These are phyloP conservation scores for Balakata baccata DNA, from an alignment of 345 rosid species.

Conservation along the genomic window DNA sequence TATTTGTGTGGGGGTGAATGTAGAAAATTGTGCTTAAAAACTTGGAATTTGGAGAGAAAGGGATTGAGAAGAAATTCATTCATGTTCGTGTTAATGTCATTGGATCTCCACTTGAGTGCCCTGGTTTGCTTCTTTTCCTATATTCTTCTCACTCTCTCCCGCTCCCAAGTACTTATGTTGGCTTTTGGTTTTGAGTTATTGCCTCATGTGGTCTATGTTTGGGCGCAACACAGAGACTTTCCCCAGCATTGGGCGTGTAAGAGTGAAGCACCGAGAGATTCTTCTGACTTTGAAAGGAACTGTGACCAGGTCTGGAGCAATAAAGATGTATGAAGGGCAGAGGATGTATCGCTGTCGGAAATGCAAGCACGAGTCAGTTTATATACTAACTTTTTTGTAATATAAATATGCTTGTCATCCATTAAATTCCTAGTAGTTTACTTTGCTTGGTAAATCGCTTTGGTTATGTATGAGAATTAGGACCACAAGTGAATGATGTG, in stretches of 20 bases:
- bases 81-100: slow-evolving; percentile 71
- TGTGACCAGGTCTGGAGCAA: slow-evolving; percentile 78
- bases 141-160: not conserved
- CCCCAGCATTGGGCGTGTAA: slow-evolving; percentile 75
- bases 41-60: slow-evolving; percentile 46
- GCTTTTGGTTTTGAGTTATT: not conserved
- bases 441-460: not conserved
- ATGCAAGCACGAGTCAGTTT: slow-evolving; percentile 68
- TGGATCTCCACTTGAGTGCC: slow-evolving; percentile 79
- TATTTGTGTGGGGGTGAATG: slow-evolving; percentile 8
- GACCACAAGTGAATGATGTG: not conserved
- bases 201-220: not conserved
- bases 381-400: not conserved
- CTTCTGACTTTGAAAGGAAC: slow-evolving; percentile 84
- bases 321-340: slow-evolving; percentile 92
- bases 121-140: slow-evolving; percentile 42
- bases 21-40: slow-evolving; percentile 59
- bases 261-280: slow-evolving; percentile 83
- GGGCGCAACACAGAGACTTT: slow-evolving; percentile 55
- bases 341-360: slow-evolving; percentile 74
- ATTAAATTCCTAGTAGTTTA: not conserved
- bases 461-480: not conserved
- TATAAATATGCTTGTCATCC: not conserved
- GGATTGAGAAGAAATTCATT: slow-evolving; percentile 66
- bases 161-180: not conserved